phyloP scores from a whole-genome alignment of 208 protist genomes.

The Angomonas deanei region DNA sequence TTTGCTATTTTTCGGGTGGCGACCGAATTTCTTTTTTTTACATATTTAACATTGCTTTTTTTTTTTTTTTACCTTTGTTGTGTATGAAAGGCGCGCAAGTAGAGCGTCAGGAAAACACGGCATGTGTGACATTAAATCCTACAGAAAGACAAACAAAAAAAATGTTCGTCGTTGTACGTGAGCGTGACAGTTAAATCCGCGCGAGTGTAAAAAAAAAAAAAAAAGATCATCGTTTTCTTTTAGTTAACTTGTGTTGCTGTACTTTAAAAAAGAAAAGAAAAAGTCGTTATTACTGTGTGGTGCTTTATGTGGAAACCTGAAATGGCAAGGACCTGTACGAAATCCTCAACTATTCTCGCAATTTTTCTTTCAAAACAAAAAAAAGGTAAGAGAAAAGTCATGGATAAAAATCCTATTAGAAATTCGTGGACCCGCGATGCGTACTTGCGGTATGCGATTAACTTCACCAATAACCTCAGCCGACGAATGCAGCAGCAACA shows the following conservation, averaged over 20 bases:
- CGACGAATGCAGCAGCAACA: slow-evolving; percentile 8
- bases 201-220: neutral
- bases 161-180: neutral
- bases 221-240: neutral
- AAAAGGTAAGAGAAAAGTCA: neutral
- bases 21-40: no score
- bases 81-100: no score
- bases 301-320: no score
- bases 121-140: no score
- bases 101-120: no score
- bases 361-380: neutral
- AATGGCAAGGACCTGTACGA: no score
- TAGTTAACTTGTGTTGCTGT: neutral
- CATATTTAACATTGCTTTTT: no score
- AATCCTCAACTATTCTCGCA: neutral
- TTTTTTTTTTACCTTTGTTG: neutral
- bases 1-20: no score
- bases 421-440: slow-evolving; percentile 14
- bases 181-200: no score
- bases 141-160: neutral
- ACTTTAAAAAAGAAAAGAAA: neutral
- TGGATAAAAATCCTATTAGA: neutral
- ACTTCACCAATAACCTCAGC: slow-evolving; percentile 7
- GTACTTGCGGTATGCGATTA: slow-evolving; percentile 10
- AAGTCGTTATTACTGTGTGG: no score